Evolutionary conservation across 2,329 filamentous ascomycete species (phyloP), one percentile per base, ranked within the genome.

Genomic region (Fusarium burgessii): DNA sequence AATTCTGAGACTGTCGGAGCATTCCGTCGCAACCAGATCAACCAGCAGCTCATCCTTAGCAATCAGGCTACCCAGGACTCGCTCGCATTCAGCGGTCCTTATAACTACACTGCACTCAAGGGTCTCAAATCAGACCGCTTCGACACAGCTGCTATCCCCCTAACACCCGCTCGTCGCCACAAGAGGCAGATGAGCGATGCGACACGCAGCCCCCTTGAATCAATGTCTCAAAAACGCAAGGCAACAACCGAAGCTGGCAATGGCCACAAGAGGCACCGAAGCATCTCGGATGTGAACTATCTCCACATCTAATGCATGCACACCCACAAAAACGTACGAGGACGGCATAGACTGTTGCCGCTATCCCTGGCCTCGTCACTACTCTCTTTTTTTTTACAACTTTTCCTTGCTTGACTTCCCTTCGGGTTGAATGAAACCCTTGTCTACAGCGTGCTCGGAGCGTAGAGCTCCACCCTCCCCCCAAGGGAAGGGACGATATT

Each of bases 21-120:
- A 2, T 97, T 96, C 85, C 92, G 92, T 60, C 89, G 85, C 70
- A 91, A 88, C 79, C 90, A 88, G 78, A 89, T 84, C 84, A 88
- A 89, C 77, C 86, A 88, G 77, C 86, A 89, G 73, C 82, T 90
- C 65, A 88, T 90, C 63, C 79, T 87, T 69, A 89, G 87, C 80
- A 88, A 86, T 76, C 86, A 89, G 74, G 88, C 87, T 25, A 90
- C 88, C 40, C 82, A 87, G 62, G 87, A 91, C 74, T 90, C 90
- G 41, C 83, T 92, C 29, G 85, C 88, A 52, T 89, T 91, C 78
- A 86, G 89, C 57, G 84, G 87, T 54, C 86, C 88, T 10, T 87
- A 90, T 80, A 84, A 89, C 77, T 82, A 87, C 80, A 87, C 89
- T 43, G 87, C 88, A 4, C 83, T 91, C 45, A 85, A 87, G 59